A percentile compares a stretch with the other conserved stretches of the same genome.
phyloP scores from a whole-genome alignment of 805 yeast species.

The Yamadazyma endophytica region DNA sequence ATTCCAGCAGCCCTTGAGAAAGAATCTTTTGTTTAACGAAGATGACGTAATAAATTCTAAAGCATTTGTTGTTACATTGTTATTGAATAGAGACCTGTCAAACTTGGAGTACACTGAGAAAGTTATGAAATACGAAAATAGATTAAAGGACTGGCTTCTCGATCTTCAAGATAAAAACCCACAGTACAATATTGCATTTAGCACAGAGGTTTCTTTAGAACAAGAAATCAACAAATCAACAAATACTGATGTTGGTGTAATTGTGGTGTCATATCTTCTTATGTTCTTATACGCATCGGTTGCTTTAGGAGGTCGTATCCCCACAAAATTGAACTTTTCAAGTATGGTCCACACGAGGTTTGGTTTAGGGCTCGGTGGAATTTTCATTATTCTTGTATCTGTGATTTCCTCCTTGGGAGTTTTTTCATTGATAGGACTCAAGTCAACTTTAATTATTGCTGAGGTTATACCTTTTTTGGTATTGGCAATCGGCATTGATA shows the following conservation, averaged over 20 bases:
- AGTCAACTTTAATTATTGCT: slow-evolving; percentile 88
- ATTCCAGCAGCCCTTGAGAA: slow-evolving; percentile 85
- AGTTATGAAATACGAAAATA: slow-evolving; percentile 66
- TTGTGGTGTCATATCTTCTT: slow-evolving; percentile 68
- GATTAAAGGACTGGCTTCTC: slow-evolving; percentile 53
- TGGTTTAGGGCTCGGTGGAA: slow-evolving; percentile 79
- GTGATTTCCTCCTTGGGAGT: slow-evolving; percentile 81
- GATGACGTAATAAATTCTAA: slow-evolving; percentile 50
- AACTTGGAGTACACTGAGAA: slow-evolving; percentile 34
- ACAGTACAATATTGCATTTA: slow-evolving; percentile 60
- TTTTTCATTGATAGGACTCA: slow-evolving; percentile 70
- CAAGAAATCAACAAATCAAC: slow-evolving; percentile 80
- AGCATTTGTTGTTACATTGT: slow-evolving; percentile 74
- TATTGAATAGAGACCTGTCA: slow-evolving; percentile 51
- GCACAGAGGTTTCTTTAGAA: slow-evolving; percentile 78
- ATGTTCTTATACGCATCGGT: slow-evolving; percentile 89
- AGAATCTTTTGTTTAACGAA: slow-evolving; percentile 57
- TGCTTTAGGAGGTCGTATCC: slow-evolving; percentile 65
- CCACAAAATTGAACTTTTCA: slow-evolving; percentile 26
- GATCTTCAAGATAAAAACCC: slow-evolving; percentile 37
- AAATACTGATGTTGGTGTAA: slow-evolving; percentile 69
- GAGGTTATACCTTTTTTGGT: slow-evolving; percentile 94
- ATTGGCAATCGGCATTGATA: slow-evolving; percentile 94
- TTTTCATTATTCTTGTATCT: slow-evolving; percentile 73
- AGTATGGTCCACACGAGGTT: slow-evolving; percentile 55